Evolutionary conservation across 768 basidiomycete genomes (phyloP), one percentile per base, ranked within the genome.

Genomic region (Tulasnella sp.): DNA sequence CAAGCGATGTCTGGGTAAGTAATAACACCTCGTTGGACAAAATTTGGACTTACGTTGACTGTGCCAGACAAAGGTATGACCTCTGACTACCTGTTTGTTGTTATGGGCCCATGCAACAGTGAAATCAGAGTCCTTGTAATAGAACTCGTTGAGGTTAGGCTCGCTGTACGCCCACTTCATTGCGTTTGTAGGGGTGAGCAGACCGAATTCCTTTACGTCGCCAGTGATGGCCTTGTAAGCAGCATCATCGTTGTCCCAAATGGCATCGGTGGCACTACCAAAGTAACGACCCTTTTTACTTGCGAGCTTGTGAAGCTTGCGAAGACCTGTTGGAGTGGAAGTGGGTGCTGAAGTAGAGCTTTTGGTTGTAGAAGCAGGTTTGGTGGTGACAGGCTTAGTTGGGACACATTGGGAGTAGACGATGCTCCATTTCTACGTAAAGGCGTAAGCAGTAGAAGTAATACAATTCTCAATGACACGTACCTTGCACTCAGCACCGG

Each of bases 11-110:
- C n/a, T n/a, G n/a, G n/a, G n/a, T n/a, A n/a, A n/a, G n/a, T n/a
- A n/a, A n/a, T n/a, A n/a, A n/a, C n/a, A n/a, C n/a, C n/a, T n/a
- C n/a, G n/a, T n/a, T n/a, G n/a, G n/a, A n/a, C n/a, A n/a, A n/a
- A n/a, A n/a, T n/a, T 3, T 9, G 45, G 15, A 29, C 48, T n/a
- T 40, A 51, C 48, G 37, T 42, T 51, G 48, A 29, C 33, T 51
- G 37, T 51, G 33, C 48, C 48, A 51, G 5, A 51, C 48, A 39
- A 48, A 48, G 45, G 37, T 48, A 39, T 54, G 53, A 2, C 53
- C 53, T 37, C 53, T 44, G 32, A 39, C 45, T 6, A 29, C 25
- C 31, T 54, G 53, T 12, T 37, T 20, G 47, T 48, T 28, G 27
- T 48, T 32, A 28, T 54, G 45, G 4, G 46, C 47, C 53, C 53